Percentiles rank a stretch among this genome's conserved stretches.
These are phyloP conservation scores for Nidularia sp. DNA, from an alignment of 768 basidiomycete genomes.

Conservation along the genomic window DNA sequence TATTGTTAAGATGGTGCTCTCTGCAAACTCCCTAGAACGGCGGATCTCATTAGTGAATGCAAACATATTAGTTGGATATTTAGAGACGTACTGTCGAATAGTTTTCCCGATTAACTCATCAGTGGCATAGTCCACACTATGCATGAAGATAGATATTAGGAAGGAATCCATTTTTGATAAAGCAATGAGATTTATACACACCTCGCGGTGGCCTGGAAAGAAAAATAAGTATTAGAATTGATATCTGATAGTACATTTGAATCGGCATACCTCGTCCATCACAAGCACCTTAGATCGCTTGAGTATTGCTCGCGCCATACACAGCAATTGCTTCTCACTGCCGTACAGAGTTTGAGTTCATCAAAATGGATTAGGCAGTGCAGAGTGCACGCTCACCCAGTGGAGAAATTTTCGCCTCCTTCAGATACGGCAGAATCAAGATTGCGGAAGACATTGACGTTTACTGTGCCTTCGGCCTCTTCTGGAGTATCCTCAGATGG, in stretches of 20 bases:
- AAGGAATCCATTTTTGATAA: too few species aligned
- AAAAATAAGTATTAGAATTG: slow-evolving; percentile 2
- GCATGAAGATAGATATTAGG: too few species aligned
- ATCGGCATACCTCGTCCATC: slow-evolving; percentile 70
- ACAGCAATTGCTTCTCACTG: slow-evolving; percentile 38
- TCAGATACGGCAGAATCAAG: slow-evolving; percentile 41
- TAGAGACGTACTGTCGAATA: slow-evolving; percentile 59
- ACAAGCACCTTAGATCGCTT: slow-evolving; percentile 73
- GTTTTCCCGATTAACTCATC: slow-evolving; percentile 84
- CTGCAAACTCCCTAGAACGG: slow-evolving; percentile 61
- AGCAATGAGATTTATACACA: slow-evolving; percentile 22
- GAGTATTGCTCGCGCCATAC: slow-evolving; percentile 85
- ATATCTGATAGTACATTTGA: background rate
- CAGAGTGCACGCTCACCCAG: slow-evolving; percentile 24
- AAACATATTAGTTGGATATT: background rate
- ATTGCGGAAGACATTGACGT: slow-evolving; percentile 60
- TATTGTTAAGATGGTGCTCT: slow-evolving; percentile 82
- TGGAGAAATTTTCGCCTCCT: slow-evolving; percentile 67
- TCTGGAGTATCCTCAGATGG: slow-evolving; percentile 29
- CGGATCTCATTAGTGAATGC: background rate
- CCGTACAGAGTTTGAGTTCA: background rate
- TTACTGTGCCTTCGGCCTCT: slow-evolving; percentile 36
- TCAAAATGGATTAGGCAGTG: background rate
- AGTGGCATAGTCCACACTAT: slow-evolving; percentile 79
- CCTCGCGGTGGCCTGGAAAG: background rate